Base-by-base conservation (phyloP, 805 yeast genomes). In the Myxozyma mucilagina region DNA sequence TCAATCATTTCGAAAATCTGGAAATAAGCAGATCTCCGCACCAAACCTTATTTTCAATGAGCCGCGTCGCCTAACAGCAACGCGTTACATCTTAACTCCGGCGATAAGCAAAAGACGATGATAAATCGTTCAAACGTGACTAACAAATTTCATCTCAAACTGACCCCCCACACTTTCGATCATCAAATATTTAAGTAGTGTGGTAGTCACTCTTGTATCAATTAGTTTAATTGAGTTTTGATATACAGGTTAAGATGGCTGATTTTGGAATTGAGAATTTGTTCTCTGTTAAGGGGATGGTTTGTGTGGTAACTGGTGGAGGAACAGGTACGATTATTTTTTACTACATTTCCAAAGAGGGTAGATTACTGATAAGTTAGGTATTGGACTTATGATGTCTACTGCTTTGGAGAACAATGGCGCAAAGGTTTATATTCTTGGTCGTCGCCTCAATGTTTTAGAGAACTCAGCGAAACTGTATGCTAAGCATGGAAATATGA, bases 251-350 rank as follows among this genome's bases (percentile, higher is more conserved):
- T 14, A 43, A 16, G 48, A 61, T 61, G 65, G 47, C 65, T 6
- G 66, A 62, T 20, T 54, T 63, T 35, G 42, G 57, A 20, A 35
- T 58, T n/a, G 13, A n/a, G 20, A 58, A 83, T 55, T 73, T 86
- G 63, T 86, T 87, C 70, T 83, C 87, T 2, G 78, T 87, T 61
- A 83, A 82, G 72, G 91, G 89, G 4, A 84, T 86, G 71, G 84
- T 84, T 18, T 89, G 89, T 18, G 83, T 86, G 7, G 82, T 87
- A 56, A 87, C 92, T 13, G 93, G 93, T 52, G 88, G 87, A 14
- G 85, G 90, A n/a, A 80, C 87, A 47, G 93, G 68, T 64, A 56
- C 29, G 9, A 35, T 60, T 38, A 32, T 16, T 14, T 24, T 38
- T 31, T 9, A 14, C 18, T 42, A 14, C 49, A 35, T 9, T 35